Evolutionary conservation across 108 stramenopile species (phyloP).

Genomic region (Fragilaria crotonensis): DNA sequence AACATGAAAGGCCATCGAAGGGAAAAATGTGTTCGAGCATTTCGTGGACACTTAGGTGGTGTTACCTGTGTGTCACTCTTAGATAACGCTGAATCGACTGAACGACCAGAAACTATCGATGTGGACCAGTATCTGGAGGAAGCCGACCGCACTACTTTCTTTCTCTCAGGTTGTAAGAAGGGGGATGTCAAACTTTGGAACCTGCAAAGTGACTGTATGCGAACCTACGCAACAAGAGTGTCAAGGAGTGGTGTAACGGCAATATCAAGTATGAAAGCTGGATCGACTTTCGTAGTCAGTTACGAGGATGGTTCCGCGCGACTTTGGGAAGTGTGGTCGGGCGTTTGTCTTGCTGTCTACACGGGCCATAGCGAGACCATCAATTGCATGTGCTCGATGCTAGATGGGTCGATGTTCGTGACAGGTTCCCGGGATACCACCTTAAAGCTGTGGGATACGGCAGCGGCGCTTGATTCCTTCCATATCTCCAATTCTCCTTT

Average conservation of each 20-base stretch:
- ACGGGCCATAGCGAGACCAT: neutral
- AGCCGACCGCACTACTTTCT: neutral
- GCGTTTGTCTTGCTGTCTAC: neutral
- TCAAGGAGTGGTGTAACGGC: neutral
- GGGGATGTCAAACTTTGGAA: slow-evolving; percentile 19
- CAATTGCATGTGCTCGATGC: neutral
- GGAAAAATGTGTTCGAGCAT: slow-evolving; percentile 5
- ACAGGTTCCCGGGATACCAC: neutral
- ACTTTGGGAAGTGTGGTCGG: slow-evolving; percentile 6
- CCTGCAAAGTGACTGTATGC: neutral
- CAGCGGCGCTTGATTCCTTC: slow-evolving; percentile 10
- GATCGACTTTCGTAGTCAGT: neutral
- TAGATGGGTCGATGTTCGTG: neutral
- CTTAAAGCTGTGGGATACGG: neutral
- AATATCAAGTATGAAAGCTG: neutral
- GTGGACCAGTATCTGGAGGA: neutral
- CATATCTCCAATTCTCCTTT: neutral
- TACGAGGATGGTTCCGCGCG: neutral
- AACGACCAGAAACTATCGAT: neutral
- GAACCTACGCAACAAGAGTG: neutral
- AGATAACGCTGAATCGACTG: neutral
- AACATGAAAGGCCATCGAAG: slow-evolving; percentile 3
- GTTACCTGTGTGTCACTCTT: slow-evolving; percentile 7
- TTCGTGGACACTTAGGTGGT: slow-evolving; percentile 5
- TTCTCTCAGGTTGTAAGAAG: slow-evolving; percentile 19